phyloP scores from a whole-genome alignment of 1,284 basidiomycete species.

The Ustilago shanxiensis region DNA sequence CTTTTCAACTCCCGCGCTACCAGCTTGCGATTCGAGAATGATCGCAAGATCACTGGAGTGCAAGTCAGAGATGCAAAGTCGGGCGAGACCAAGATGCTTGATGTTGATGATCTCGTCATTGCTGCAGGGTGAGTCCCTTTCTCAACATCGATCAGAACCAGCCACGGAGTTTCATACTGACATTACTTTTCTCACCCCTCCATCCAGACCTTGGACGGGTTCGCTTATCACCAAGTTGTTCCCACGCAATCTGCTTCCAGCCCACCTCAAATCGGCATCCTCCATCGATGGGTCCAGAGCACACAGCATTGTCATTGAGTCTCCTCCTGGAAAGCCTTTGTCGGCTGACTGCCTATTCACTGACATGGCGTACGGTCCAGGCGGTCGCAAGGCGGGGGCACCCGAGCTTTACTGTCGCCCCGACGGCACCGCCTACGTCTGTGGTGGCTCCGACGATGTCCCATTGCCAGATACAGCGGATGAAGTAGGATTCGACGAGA shows the following conservation, averaged over 20 bases:
- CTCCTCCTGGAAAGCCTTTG: conserved; percentile 55
- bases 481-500: conserved; percentile 60
- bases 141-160: too few relatives aligned
- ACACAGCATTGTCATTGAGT: conserved; percentile 72
- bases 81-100: conserved; percentile 17
- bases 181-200: neutral
- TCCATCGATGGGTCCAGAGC: conserved; percentile 72
- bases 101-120: conserved; percentile 39
- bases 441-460: conserved; percentile 71
- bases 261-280: conserved; percentile 66
- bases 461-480: conserved; percentile 69
- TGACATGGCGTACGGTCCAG: conserved; percentile 70
- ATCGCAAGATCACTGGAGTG: conserved; percentile 40
- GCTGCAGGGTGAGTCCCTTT: conserved; percentile 36
- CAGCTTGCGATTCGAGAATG: conserved; percentile 36
- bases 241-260: conserved; percentile 66
- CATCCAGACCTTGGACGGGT: conserved; percentile 83
- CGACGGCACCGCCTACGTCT: conserved; percentile 70
- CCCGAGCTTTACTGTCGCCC: conserved; percentile 67
- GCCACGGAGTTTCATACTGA: neutral
- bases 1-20: conserved; percentile 68
- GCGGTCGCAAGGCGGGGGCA: conserved; percentile 43
- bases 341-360: conserved; percentile 74
- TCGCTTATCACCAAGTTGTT: conserved; percentile 74
- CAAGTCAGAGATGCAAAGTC: conserved; percentile 26